Evolutionary conservation across 306 rosid species (phyloP).

Genomic region (Vigna unguiculata): DNA sequence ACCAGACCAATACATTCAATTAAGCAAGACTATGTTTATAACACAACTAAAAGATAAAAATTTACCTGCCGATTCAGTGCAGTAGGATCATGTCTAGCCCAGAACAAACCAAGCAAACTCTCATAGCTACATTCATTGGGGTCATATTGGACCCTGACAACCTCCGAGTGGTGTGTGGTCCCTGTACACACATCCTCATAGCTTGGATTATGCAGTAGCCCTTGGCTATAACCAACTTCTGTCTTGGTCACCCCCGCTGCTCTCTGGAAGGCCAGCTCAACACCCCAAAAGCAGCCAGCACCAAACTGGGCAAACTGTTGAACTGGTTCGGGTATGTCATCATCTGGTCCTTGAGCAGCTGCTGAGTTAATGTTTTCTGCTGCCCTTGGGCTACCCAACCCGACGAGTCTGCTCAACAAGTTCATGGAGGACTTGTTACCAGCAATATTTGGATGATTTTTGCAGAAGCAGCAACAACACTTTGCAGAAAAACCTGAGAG

Average conservation of each 20-base stretch:
- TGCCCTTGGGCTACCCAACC: slow-evolving; percentile 65
- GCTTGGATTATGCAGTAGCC: slow-evolving; percentile 67
- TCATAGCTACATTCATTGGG: slow-evolving; percentile 73
- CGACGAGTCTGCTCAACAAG: slow-evolving; percentile 71
- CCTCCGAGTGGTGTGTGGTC: slow-evolving; percentile 71
- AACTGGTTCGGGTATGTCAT: slow-evolving; percentile 74
- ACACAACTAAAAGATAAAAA: not conserved
- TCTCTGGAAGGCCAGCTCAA: slow-evolving; percentile 87
- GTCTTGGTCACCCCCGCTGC: slow-evolving; percentile 79
- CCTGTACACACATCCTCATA: slow-evolving; percentile 80
- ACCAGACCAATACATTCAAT: slow-evolving; percentile 36
- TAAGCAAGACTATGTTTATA: not conserved
- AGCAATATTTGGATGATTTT: slow-evolving; percentile 48
- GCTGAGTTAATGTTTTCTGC: slow-evolving; percentile 61
- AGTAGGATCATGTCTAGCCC: slow-evolving; percentile 89
- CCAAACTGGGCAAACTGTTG: slow-evolving; percentile 90
- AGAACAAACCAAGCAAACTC: slow-evolving; percentile 70
- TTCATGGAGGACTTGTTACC: slow-evolving; percentile 64
- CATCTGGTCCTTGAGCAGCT: slow-evolving; percentile 78
- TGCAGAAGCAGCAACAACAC: slow-evolving; percentile 49
- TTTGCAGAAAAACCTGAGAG: slow-evolving; percentile 43
- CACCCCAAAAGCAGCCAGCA: slow-evolving; percentile 98
- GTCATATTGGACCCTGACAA: slow-evolving; percentile 85
- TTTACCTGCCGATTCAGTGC: slow-evolving; percentile 84
- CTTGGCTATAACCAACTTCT: slow-evolving; percentile 90